Conservation (phyloP, 176 grass and related monocot species). For the Paspalum vaginatum region DNA sequence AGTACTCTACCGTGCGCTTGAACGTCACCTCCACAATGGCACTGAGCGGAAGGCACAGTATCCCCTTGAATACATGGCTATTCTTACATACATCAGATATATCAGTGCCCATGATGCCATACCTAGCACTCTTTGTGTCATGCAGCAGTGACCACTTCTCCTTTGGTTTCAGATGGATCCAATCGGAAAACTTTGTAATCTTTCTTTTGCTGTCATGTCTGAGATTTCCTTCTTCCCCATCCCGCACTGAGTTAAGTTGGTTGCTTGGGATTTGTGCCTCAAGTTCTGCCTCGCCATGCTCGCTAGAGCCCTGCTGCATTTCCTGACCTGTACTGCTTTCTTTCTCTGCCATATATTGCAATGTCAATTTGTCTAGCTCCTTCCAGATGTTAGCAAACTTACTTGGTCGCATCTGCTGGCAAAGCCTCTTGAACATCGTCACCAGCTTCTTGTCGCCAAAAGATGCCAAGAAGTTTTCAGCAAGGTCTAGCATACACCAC, state of each 20-base stretch:
- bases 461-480: not conserved
- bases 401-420: not conserved
- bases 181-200: not conserved
- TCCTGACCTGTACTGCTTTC: not conserved
- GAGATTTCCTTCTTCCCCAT: not conserved
- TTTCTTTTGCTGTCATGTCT: not conserved
- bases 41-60: not conserved
- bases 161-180: not conserved
- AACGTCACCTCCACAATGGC: not conserved
- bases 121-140: not conserved
- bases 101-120: not conserved
- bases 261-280: not conserved
- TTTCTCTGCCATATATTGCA: not conserved
- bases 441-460: not conserved
- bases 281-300: not conserved
- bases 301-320: not conserved
- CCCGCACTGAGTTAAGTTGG: not conserved
- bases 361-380: not conserved
- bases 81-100: not conserved
- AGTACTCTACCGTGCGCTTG: not conserved
- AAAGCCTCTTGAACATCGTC: slow-evolving; percentile 2
- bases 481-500: not conserved
- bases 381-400: not conserved
- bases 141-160: not conserved
- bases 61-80: not conserved